Evolutionary conservation across 306 rosid genomes (phyloP).

Genomic region (Castanea mollissima): DNA sequence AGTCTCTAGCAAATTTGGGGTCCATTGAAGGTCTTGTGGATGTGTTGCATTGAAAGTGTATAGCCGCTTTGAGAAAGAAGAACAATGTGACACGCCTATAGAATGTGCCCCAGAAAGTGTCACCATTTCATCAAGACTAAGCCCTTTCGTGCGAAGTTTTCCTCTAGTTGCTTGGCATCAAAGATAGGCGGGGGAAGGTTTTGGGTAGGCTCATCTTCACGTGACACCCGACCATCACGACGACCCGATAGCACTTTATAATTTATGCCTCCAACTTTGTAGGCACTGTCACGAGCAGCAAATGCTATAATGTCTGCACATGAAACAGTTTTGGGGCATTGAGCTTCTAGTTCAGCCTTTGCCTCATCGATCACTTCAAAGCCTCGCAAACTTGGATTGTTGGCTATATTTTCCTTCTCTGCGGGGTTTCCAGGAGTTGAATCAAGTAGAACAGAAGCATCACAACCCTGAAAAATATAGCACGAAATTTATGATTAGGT

Average conservation of each 20-base stretch:
- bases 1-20: neutral
- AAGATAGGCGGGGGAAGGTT: neutral
- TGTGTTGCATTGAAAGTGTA: constrained; percentile 11
- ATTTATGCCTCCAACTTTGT: neutral
- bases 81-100: constrained; percentile 8
- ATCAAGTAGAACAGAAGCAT: constrained; percentile 35
- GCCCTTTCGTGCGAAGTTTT: constrained; percentile 5
- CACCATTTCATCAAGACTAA: constrained; percentile 11
- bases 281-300: constrained; percentile 36
- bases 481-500: neutral
- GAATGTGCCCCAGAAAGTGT: constrained; percentile 5
- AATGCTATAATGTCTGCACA: constrained; percentile 45
- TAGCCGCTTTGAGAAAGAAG: constrained; percentile 9
- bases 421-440: constrained; percentile 28
- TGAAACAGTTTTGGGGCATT: constrained; percentile 37
- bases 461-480: constrained; percentile 32
- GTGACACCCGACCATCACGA: constrained; percentile 1
- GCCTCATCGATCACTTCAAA: constrained; percentile 38
- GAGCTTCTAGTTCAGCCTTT: constrained; percentile 31
- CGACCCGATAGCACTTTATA: neutral
- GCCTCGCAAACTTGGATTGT: constrained; percentile 41
- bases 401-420: constrained; percentile 33
- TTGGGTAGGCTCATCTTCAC: neutral
- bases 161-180: neutral
- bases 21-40: constrained; percentile 15